phyloP scores from a whole-genome alignment of 345 rosid species.

The Salix viminalis region DNA sequence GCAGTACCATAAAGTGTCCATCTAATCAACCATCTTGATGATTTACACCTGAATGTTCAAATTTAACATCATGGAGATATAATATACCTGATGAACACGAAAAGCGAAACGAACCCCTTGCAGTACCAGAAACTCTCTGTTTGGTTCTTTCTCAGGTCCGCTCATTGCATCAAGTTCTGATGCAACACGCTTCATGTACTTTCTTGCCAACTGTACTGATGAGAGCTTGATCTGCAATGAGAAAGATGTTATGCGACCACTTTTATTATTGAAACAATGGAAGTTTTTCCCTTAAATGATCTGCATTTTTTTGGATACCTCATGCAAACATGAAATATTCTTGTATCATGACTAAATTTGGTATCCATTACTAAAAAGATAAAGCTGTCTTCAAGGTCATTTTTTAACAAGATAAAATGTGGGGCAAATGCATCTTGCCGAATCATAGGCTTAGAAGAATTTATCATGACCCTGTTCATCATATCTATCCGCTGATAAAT shows the following conservation, averaged over 20 bases:
- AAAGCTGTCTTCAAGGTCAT: background rate
- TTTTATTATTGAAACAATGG: background rate
- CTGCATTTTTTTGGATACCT: background rate
- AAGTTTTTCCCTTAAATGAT: background rate
- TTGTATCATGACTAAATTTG: background rate
- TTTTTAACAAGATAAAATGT: background rate
- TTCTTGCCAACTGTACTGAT: conserved; percentile 86
- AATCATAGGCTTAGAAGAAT: background rate
- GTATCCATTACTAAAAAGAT: background rate
- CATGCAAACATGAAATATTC: background rate
- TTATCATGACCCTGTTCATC: background rate
- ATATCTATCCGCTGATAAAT: background rate
- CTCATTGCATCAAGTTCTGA: conserved; percentile 71
- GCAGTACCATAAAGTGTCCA: background rate
- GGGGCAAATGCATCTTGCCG: background rate
- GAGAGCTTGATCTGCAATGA: conserved; percentile 83
- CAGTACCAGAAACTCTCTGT: conserved; percentile 84
- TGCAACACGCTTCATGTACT: conserved; percentile 92
- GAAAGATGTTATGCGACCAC: background rate
- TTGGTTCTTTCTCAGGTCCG: conserved; percentile 84
- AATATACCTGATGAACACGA: conserved; percentile 87
- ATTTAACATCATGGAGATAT: background rate
- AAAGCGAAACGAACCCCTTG: conserved; percentile 96
- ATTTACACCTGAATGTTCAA: background rate
- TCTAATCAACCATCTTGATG: background rate